A percentile compares a stretch with the other conserved stretches of the same genome.
phyloP scores from a whole-genome alignment of 164 flowering plant species.

The Tinospora cordifolia region DNA sequence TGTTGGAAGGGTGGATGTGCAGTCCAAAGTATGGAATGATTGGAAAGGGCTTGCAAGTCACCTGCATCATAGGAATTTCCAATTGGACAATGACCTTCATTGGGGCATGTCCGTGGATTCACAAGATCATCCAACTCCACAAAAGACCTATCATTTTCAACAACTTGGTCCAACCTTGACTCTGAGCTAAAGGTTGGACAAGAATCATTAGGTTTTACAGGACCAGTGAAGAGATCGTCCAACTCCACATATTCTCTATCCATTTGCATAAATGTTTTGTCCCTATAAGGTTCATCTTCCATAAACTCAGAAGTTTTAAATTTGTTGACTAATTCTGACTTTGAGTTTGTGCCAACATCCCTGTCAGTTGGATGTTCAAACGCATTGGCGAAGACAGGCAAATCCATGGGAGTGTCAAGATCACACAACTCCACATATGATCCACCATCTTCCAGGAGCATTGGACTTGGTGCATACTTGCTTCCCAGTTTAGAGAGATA shows the following conservation, averaged over 20 bases:
- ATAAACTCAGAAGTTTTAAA: background rate
- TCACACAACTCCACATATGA: slow-evolving; percentile 6
- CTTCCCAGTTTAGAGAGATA: background rate
- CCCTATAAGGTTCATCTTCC: slow-evolving; percentile 5
- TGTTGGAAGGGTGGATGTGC: background rate
- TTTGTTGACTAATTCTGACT: background rate
- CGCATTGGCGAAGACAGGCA: background rate
- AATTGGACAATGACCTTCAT: slow-evolving; percentile 4
- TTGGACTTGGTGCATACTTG: slow-evolving; percentile 3
- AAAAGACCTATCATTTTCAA: slow-evolving; percentile 3
- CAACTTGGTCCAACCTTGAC: background rate
- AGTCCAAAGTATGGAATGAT: background rate
- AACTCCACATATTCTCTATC: slow-evolving; percentile 24
- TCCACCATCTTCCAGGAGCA: background rate
- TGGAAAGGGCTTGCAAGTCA: background rate
- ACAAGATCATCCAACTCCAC: slow-evolving; percentile 36
- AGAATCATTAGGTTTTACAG: slow-evolving; percentile 8
- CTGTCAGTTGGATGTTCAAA: background rate
- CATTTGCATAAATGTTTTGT: slow-evolving; percentile 8
- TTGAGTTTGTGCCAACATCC: background rate
- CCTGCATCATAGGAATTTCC: background rate
- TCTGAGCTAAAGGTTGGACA: background rate
- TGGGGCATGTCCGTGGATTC: slow-evolving; percentile 13
- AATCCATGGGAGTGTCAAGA: background rate
- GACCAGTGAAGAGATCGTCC: slow-evolving; percentile 26